Evolutionary conservation across 1,139 yeast genomes (phyloP), one percentile per base, ranked within the genome.

Genomic region (Lodderomyces elongisporus): DNA sequence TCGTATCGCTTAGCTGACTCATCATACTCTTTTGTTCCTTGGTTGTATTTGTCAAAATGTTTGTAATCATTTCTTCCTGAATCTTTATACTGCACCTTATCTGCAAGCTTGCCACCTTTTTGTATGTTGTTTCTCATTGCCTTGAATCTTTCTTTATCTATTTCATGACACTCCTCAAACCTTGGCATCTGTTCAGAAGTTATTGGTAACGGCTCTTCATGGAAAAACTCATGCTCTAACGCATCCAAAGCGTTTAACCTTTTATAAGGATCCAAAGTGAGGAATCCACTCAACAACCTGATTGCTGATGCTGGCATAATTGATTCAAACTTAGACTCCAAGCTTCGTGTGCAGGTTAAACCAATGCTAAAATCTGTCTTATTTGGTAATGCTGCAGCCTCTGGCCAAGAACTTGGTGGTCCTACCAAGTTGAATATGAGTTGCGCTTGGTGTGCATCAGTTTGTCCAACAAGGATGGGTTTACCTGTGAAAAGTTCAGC

Each of bases 391-490:
- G 63, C 48, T 25, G 67, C 66, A 32, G 77, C 85, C 33, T 74
- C 76, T 3, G 85, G 81, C 88, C 85, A 84, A 6, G 64, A 66
- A 5, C 9, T 16, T 1, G 98, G 96, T 0, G 89, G 71, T 0
- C 99, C 99, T 33, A 89, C 65, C 31, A 91, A 61, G 45, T 77
- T 75, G 54, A 91, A 91, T 6, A 91, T 83, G 21, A 76, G 62
- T 48, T 80, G 82, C 0, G 94, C 87, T 60, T 93, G 99, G 51
- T 91, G 95, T n/a, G 84, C 58, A 54, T 93, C 99, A 1, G 91
- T 74, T 37, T 74, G 69, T 0, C 98, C 99, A 31, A 78, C 88
- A 33, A 93, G 60, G 14, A 93, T 85, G 0, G 98, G 98, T 43
- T 73, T 76, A 38, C 77, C 74, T 26, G 77, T 77, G 59, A 85